phyloP scores from a whole-genome alignment of 441 rosid species.

The Arabidopsis lyrata region DNA sequence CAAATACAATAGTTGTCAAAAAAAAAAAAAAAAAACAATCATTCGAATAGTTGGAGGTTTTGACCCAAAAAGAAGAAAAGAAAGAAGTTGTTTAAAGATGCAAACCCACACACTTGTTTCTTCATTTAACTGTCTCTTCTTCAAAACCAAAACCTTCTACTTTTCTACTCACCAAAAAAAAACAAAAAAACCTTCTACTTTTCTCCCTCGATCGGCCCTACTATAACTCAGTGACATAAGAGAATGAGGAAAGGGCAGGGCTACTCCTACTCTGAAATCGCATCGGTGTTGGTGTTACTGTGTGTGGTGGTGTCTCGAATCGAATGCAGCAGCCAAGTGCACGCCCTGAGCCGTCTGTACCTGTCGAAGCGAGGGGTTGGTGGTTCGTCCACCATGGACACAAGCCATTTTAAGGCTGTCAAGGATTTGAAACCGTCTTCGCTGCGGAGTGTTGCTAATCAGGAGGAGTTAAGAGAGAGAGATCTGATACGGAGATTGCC shows the following conservation, averaged over 20 bases:
- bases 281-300: slow-evolving; percentile 41
- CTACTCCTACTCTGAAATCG: slow-evolving; percentile 10
- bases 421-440: slow-evolving; percentile 33
- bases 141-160: slow-evolving; percentile 5
- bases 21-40: slow-evolving; percentile 39
- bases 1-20: too few relatives aligned
- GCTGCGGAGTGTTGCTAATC: slow-evolving; percentile 22
- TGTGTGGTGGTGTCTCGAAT: slow-evolving; percentile 21
- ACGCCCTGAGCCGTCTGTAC: slow-evolving; percentile 52
- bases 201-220: background rate
- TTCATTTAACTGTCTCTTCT: slow-evolving; percentile 31
- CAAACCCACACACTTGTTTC: slow-evolving; percentile 15
- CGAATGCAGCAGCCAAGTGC: slow-evolving; percentile 57
- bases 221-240: background rate
- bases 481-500: slow-evolving; percentile 71
- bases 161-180: too few relatives aligned
- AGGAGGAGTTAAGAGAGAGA: slow-evolving; percentile 56
- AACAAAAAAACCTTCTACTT: background rate
- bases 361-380: slow-evolving; percentile 44
- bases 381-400: slow-evolving; percentile 45
- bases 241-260: slow-evolving; percentile 41
- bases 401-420: slow-evolving; percentile 41
- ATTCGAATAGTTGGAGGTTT: slow-evolving; percentile 36
- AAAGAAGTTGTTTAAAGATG: slow-evolving; percentile 15
- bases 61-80: background rate